Base-by-base conservation (phyloP, 2,329 filamentous ascomycete genomes). In the Colletotrichum sublineola region DNA sequence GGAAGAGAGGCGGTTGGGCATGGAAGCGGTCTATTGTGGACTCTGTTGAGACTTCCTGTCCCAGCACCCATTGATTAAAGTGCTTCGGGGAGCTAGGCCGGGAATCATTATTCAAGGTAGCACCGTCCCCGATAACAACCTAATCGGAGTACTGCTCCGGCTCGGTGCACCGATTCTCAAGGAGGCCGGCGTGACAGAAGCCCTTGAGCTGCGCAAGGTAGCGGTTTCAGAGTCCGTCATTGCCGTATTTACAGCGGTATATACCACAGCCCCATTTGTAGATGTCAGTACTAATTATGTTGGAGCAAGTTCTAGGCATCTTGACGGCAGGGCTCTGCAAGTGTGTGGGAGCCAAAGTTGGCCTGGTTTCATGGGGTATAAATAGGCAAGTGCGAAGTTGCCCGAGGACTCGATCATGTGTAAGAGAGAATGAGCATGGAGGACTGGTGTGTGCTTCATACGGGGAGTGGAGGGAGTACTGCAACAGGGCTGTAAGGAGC, bases 221-320 rank as follows among this genome's bases (percentile, higher is more conserved):
- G 24, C 68, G 66, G 3, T 52, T 42, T 73, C 69, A 76, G 8
- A 68, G 64, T 0, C 52, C 70, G 33, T 68, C 68, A 38, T 76
- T 70, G 9, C 44, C 55, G 44, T 76, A 76, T 1, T 71, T 68
- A 53, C 72, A 73, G 38, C 74, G 67, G 36, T 76, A 76, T 9
- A 74, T 50, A 29, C 69, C 57, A 40, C 72, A 76, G 24, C 72
- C 74, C 74, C 74, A 76, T 46, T 31, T 64, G 48, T 68, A 74
- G 62, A 58, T 55, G 14, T 69, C 52, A 7, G 52, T 67, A 1
- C 14, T 38, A 12, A 61, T 36, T 56, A 71, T 67, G 33, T 40
- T 1, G 5, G 24, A 44, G 31, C 67, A 48, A 18, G 36, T 60
- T n/a, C n/a, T n/a, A 57, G 5, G 3, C 15, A 18, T 69, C 53